Evolutionary conservation across 2,329 filamentous ascomycete genomes (phyloP).

Genomic region (Neoscytalidium dimidiatum): DNA sequence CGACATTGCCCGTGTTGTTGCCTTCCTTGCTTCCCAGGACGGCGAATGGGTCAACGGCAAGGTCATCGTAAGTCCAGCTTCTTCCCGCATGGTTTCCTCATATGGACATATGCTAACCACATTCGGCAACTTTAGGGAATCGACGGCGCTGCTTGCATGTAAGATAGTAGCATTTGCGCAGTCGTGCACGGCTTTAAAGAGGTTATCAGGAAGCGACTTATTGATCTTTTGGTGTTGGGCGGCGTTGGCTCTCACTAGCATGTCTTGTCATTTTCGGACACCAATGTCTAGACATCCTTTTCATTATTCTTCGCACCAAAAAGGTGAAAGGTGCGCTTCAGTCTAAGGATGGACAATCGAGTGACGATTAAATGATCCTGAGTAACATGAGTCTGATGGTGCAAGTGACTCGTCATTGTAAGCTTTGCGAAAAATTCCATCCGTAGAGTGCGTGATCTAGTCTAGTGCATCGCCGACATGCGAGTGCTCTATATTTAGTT

Average conservation of each 20-base stretch:
- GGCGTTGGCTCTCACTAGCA: conserved; percentile 6
- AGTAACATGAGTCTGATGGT: not conserved
- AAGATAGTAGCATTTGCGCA: conserved; percentile 22
- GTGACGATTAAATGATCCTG: not conserved
- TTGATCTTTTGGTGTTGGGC: not conserved
- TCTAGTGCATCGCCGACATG: no score
- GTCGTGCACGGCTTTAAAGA: not conserved
- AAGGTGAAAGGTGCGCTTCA: not conserved
- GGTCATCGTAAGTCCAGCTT: conserved; percentile 39
- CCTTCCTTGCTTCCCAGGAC: conserved; percentile 60
- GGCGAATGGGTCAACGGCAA: conserved; percentile 59
- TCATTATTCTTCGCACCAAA: conserved; percentile 8
- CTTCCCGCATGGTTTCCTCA: conserved; percentile 27
- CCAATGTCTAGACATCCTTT: conserved; percentile 14
- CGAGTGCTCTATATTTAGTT: no score
- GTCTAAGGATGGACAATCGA: not conserved
- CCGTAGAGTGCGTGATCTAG: no score
- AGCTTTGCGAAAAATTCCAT: no score
- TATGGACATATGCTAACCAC: not conserved
- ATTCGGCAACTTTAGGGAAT: not conserved
- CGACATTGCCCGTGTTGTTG: conserved; percentile 67
- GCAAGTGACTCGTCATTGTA: not conserved
- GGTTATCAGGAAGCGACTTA: not conserved
- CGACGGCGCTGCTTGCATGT: conserved; percentile 46
- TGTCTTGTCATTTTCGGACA: not conserved